A percentile compares a stretch with the other conserved stretches of the same genome.
Conservation (phyloP, 345 rosid species). For the Hirschfeldia incana region DNA sequence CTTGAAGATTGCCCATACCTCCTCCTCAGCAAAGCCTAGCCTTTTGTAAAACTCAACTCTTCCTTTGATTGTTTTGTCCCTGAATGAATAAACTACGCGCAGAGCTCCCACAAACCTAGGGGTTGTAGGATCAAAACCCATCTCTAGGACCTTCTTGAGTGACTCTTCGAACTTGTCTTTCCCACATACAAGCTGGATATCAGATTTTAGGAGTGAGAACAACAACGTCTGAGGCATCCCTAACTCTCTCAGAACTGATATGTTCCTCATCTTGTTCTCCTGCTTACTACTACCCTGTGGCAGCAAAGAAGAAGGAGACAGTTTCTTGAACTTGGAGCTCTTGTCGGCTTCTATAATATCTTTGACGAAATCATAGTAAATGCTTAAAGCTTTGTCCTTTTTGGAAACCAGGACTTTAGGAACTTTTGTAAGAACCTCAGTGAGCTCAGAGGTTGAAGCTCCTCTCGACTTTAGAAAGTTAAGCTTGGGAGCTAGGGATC, state of each 20-base stretch:
- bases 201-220: neutral
- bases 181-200: neutral
- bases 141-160: neutral
- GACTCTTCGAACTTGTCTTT: neutral
- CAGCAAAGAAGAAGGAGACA: neutral
- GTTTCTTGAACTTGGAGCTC: neutral
- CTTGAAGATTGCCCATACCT: constrained; percentile 27
- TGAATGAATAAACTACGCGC: neutral
- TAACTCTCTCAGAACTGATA: neutral
- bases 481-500: constrained; percentile 27
- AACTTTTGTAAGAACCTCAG: neutral
- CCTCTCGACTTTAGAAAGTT: neutral
- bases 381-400: neutral
- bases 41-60: neutral
- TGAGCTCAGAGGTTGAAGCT: constrained; percentile 1
- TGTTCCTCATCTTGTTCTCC: neutral
- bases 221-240: neutral
- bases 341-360: neutral
- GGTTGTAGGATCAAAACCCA: neutral
- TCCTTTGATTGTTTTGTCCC: constrained; percentile 3
- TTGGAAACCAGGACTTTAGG: neutral
- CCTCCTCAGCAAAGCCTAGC: constrained; percentile 40
- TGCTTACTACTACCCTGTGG: neutral
- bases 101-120: constrained; percentile 33
- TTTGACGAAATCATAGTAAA: neutral